phyloP scores from a whole-genome alignment of 768 basidiomycete species.

The Multifurca ochricompacta region DNA sequence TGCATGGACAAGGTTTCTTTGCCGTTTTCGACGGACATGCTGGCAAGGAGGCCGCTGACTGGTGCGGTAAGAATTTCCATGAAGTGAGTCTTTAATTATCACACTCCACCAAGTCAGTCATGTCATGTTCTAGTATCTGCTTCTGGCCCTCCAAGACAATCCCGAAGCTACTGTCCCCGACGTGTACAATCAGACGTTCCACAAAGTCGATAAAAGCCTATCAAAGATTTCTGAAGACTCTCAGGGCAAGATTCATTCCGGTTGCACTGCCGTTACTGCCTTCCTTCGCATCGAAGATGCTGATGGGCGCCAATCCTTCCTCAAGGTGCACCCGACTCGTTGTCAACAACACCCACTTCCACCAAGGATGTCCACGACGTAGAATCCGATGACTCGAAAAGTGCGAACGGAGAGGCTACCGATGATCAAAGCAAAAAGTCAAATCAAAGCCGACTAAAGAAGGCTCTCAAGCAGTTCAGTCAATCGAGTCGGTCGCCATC shows the following conservation, averaged over 20 bases:
- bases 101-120: background rate
- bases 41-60: conserved; percentile 97
- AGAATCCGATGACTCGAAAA: conserved; percentile 1
- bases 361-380: conserved; percentile 1
- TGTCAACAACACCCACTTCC: background rate
- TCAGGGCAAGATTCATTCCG: conserved; percentile 89
- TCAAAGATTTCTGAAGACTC: conserved; percentile 81
- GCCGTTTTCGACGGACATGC: conserved; percentile 99
- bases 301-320: conserved; percentile 64
- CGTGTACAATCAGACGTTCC: conserved; percentile 88
- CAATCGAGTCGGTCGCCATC: conserved; percentile 12
- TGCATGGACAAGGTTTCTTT: conserved; percentile 96
- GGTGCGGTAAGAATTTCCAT: conserved; percentile 96
- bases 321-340: conserved; percentile 23
- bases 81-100: conserved; percentile 42
- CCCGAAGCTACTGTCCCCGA: conserved; percentile 67
- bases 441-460: conserved; percentile 10
- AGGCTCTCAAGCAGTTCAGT: conserved; percentile 17
- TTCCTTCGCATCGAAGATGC: conserved; percentile 89
- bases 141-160: conserved; percentile 58
- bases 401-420: conserved; percentile 7
- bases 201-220: conserved; percentile 78
- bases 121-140: conserved; percentile 42
- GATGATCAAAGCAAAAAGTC: conserved; percentile 12
- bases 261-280: conserved; percentile 94